Evolutionary conservation across 2,329 filamentous ascomycete species (phyloP), one percentile per base, ranked within the genome.

Genomic region (Neonectria sp.): DNA sequence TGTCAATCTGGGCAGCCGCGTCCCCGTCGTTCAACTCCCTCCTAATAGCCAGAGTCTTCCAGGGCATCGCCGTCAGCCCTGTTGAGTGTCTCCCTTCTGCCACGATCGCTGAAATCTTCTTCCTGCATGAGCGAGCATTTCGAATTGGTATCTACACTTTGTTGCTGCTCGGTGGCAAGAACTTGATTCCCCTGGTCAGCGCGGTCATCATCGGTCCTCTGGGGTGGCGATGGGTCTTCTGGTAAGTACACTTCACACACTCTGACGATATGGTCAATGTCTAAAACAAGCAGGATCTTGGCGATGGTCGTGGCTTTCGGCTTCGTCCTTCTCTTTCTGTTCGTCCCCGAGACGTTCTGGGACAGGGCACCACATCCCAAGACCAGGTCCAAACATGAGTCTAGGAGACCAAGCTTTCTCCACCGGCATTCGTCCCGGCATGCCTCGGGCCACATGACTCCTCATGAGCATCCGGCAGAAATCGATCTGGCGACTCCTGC

Each of bases 341-440:
- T 97, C 74, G 93, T 97, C 0, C 95, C 95, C 0, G 95, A 98
- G 82, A 97, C 95, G 0, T 98, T 97, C 72, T 98, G 95, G 95
- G 95, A 98, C 79, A 87, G 95, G 55, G 92, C 92, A 3, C 95
- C 95, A 2, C 77, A 80, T 3, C 77, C 79, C 24, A 80, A 80
- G 46, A 56, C 67, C 25, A 70, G 59, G 11, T 60, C 67, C 24
- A 70, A 56, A 11, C 64, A 64, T 21, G 73, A 79, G 3, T 77
- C 78, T 7, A 83, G 79, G 65, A 78, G 85, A 24, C 84, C 85
- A 1, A 81, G 80, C 61, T 80, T 89, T 59, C 82, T 88, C 63
- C 84, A 82, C 25, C 80, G 86, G 6, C 76, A 83, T 24, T 88
- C 87, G 0, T 87, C 85, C 1, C 81, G 79, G 40, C 79, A 78